Evolutionary conservation across 805 yeast genomes (phyloP).

Genomic region (Pachysolen tannophilus): DNA sequence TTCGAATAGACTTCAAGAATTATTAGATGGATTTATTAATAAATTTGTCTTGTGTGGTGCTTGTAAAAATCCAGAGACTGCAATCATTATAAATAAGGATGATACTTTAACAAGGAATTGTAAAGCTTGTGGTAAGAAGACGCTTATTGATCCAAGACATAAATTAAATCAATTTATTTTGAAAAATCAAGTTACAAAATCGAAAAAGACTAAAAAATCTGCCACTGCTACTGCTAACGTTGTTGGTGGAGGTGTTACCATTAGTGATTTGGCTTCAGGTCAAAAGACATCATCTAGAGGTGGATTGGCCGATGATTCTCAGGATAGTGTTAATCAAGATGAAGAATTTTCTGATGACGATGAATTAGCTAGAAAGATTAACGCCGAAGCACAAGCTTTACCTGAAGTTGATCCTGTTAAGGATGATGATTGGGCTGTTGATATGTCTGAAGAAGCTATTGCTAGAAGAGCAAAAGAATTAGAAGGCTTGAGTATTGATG

Average conservation of each 20-base stretch:
- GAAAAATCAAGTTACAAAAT: constrained; percentile 77
- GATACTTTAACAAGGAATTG: constrained; percentile 83
- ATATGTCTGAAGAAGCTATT: constrained; percentile 93
- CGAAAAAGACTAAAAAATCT: constrained; percentile 60
- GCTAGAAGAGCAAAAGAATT: constrained; percentile 84
- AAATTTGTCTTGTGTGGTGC: constrained; percentile 90
- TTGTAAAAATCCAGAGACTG: constrained; percentile 98
- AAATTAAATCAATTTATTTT: constrained; percentile 80
- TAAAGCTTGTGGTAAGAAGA: constrained; percentile 94
- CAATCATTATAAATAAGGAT: constrained; percentile 68
- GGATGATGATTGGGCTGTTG: constrained; percentile 97
- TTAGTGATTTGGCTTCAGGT: constrained; percentile 65
- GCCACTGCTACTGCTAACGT: constrained; percentile 88
- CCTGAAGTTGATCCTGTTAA: constrained; percentile 56
- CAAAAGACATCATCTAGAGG: constrained; percentile 24
- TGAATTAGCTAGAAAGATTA: constrained; percentile 67
- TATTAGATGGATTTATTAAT: constrained; percentile 87
- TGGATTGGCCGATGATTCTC: constrained; percentile 25
- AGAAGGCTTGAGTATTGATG: constrained; percentile 50
- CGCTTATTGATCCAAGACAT: constrained; percentile 77
- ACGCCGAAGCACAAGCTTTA: constrained; percentile 73
- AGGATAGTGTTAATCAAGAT: constrained; percentile 22
- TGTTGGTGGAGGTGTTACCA: constrained; percentile 80
- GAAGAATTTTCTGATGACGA: constrained; percentile 55
- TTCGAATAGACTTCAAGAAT: constrained; percentile 82